These are phyloP conservation scores for Aspergillus taichungensis DNA, from an alignment of 495 filamentous ascomycete species.

Conservation along the genomic window DNA sequence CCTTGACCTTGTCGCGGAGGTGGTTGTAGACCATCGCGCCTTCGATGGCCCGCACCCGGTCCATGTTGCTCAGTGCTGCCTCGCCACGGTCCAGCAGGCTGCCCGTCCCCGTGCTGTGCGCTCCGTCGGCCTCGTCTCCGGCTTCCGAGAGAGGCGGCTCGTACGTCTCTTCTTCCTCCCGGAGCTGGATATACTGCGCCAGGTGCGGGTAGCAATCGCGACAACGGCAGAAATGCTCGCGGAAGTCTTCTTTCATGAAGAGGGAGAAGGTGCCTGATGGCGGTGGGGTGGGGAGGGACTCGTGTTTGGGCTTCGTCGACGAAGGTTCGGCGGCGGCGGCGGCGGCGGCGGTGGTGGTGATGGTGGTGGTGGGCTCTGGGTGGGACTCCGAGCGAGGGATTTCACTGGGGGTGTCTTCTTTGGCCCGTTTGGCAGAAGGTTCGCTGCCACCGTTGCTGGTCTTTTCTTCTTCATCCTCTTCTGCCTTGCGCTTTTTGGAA, in stretches of 20 bases:
- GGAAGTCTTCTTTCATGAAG: conserved; percentile 70
- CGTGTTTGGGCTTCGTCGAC: conserved; percentile 37
- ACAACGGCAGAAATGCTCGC: conserved; percentile 70
- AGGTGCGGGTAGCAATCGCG: conserved; percentile 67
- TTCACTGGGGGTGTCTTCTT: conserved; percentile 20
- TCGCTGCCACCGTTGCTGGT: conserved; percentile 9
- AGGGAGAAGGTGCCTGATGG: conserved; percentile 59
- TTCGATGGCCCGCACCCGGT: conserved; percentile 87
- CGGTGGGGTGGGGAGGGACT: conserved; percentile 35
- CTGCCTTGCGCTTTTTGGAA: conserved; percentile 70
- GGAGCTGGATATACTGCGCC: conserved; percentile 59
- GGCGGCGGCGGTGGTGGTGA: conserved; percentile 15
- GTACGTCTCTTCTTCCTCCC: conserved; percentile 90
- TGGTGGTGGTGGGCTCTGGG: conserved; percentile 7
- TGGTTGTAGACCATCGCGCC: conserved; percentile 97
- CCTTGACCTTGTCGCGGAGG: conserved; percentile 86
- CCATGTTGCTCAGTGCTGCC: conserved; percentile 78
- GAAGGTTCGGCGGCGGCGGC: conserved; percentile 4
- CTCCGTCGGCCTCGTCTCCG: conserved; percentile 30
- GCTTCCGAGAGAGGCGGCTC: conserved; percentile 73
- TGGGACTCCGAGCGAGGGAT: conserved; percentile 1
- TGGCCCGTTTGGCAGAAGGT: conserved; percentile 51
- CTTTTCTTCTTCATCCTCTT: conserved; percentile 45
- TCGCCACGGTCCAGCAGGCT: conserved; percentile 85
- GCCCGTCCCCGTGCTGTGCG: conserved; percentile 51